These are phyloP conservation scores for Myotisia sp. DNA, from an alignment of 2,329 filamentous ascomycete species.

Conservation along the genomic window DNA sequence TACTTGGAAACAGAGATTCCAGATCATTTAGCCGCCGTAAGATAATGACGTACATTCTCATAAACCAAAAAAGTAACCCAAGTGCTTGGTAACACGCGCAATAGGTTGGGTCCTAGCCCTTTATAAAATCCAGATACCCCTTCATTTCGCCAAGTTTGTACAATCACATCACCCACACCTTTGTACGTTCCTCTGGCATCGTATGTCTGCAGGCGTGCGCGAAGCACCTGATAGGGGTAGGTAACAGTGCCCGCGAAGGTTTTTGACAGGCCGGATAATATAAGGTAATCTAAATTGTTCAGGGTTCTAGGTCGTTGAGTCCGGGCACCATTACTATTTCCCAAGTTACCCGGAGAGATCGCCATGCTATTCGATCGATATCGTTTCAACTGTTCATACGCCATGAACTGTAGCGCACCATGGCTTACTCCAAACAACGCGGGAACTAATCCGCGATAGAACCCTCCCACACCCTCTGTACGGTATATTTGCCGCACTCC, in stretches of 20 bases:
- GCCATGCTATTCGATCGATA: constrained; percentile 37
- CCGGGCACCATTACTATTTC: background rate
- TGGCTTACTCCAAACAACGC: constrained; percentile 78
- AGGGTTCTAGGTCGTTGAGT: constrained; percentile 24
- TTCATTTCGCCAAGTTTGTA: constrained; percentile 63
- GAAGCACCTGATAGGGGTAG: constrained; percentile 88
- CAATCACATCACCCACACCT: constrained; percentile 55
- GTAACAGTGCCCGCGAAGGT: constrained; percentile 77
- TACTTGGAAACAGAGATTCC: no score
- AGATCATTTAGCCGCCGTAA: background rate
- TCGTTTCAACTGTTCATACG: constrained; percentile 65
- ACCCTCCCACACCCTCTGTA: constrained; percentile 61
- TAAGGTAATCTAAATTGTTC: constrained; percentile 62
- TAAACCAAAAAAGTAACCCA: constrained; percentile 96
- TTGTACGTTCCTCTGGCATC: constrained; percentile 62
- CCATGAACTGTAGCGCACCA: constrained; percentile 88
- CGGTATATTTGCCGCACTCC: constrained; percentile 54
- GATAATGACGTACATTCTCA: constrained; percentile 72
- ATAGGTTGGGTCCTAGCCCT: constrained; percentile 73
- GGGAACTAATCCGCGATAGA: constrained; percentile 76
- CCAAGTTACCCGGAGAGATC: background rate
- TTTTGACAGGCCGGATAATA: constrained; percentile 68
- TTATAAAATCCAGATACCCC: constrained; percentile 79
- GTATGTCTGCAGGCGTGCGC: constrained; percentile 80
- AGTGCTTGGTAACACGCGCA: constrained; percentile 82